Evolutionary conservation across 1,284 basidiomycete genomes (phyloP), one percentile per base, ranked within the genome.

Genomic region (Puccinia hordei): DNA sequence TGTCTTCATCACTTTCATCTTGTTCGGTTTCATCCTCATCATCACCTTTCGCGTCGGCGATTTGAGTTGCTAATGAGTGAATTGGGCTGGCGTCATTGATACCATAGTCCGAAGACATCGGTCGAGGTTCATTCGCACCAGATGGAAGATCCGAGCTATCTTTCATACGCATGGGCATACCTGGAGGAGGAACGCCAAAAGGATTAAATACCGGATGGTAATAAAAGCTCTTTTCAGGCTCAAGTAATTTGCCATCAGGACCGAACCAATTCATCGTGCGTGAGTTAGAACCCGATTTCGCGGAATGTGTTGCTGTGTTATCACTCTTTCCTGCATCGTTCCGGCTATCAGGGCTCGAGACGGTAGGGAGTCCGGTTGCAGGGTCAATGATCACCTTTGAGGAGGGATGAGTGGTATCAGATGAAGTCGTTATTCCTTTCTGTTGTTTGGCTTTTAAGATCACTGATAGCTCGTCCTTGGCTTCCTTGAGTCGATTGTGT

Each of bases 191-290:
- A 9, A 84, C 84, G 24, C 85, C 85, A 66, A 83, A 85, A 0
- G 85, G 85, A 59, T 85, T 85, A 81, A 85, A 85, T 30, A 84
- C 81, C 19, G 83, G 76, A 68, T 85, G 83, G 63, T 85, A 85
- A 81, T 85, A 85, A 55, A 85, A 82, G 74, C 85, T 85, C 82
- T 84, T 83, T 57, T 82, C 81, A 10, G 84, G 84, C 73, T 85
- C 82, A 8, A 73, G 71, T 33, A 73, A 51, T 74, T 74, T 74
- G 27, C 69, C 72, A 79, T 79, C 77, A 19, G 77, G 77, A 35
- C 77, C 77, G 55, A 79, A 79, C 77, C 77, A 79, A 71, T 79
- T 68, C 68, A 79, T 79, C 27, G 68, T 51, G 3, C 68, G 53
- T n/a, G 68, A 55, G 55, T 73, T 73, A 13, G 53, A 24, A 51